phyloP scores from a whole-genome alignment of 805 yeast genomes.

The Tetrapisispora arboricola region DNA sequence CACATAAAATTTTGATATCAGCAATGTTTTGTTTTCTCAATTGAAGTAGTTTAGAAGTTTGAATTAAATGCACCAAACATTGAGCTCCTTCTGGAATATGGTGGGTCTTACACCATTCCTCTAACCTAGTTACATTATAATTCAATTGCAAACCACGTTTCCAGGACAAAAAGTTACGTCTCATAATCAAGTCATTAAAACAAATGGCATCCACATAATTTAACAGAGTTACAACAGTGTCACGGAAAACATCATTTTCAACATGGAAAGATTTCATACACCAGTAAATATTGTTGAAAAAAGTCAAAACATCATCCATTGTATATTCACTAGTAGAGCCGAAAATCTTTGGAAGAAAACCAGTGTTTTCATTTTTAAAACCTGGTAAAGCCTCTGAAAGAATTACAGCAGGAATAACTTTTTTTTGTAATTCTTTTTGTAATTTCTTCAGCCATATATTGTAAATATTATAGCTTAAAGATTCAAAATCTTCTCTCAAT shows the following conservation, averaged over 20 bases:
- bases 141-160: conserved; percentile 94
- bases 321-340: conserved; percentile 61
- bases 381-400: conserved; percentile 94
- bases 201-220: conserved; percentile 85
- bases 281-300: conserved; percentile 85
- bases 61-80: conserved; percentile 76
- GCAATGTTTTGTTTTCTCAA: conserved; percentile 80
- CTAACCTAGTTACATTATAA: conserved; percentile 90
- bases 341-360: conserved; percentile 77
- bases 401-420: conserved; percentile 90
- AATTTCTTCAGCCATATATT: conserved; percentile 95
- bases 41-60: conserved; percentile 88
- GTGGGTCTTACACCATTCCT: conserved; percentile 97
- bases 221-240: conserved; percentile 72
- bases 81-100: conserved; percentile 80
- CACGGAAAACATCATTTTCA: conserved; percentile 74
- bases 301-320: conserved; percentile 89
- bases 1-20: conserved; percentile 86
- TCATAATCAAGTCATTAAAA: conserved; percentile 90
- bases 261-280: conserved; percentile 85
- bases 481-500: conserved; percentile 88
- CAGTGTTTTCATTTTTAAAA: conserved; percentile 70
- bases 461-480: conserved; percentile 84
- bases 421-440: conserved; percentile 82
- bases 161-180: conserved; percentile 92